Base-by-base conservation (phyloP, 768 basidiomycete species). In the Termitomyces sp. region DNA sequence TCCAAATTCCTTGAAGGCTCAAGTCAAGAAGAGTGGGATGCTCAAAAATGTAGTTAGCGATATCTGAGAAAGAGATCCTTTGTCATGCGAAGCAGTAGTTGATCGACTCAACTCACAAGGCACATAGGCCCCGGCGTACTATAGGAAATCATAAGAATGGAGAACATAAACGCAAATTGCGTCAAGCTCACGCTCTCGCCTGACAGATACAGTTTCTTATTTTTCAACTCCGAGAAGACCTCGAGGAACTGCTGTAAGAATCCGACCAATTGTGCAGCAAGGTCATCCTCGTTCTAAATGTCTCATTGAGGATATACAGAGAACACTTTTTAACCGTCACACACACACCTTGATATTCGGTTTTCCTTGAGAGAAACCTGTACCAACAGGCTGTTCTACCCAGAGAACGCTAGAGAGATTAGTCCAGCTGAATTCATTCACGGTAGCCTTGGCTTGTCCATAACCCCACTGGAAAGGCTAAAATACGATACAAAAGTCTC, bases 351-450 rank as follows among this genome's bases (percentile, higher is more conserved):
- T 70, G 60, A 85, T 84, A 57, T 85, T 82, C 0, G 89, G 88
- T 14, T 60, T 74, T 18, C 89, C 89, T 59, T 87, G 86, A 2
- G 87, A 87, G 68, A 85, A 91, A 0, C 89, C 89, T 5, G 89
- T 91, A 5, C 89, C 89, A 32, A 91, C 84, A 3, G 89, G 89
- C 62, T 91, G 90, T 61, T 92, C 90, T 12, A 91, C 82, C 77
- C 81, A 92, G 18, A 91, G 72, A 7, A 90, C 71, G 55, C 85
- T 89, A 2, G 88, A 88, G 8, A 91, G 75, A 64, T 91, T 91
- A 0, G 89, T 91, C 89, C 89, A 91, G 68, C 87, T 88, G 63
- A 78, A 80, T 62, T 86, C 77, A 53, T 90, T 91, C 5, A 68
- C 74, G 0, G 80, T 87, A 3, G 88, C 84, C 55, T 78, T 77